Base-by-base conservation (phyloP, 2,329 filamentous ascomycete species). In the Fusarium sp. region DNA sequence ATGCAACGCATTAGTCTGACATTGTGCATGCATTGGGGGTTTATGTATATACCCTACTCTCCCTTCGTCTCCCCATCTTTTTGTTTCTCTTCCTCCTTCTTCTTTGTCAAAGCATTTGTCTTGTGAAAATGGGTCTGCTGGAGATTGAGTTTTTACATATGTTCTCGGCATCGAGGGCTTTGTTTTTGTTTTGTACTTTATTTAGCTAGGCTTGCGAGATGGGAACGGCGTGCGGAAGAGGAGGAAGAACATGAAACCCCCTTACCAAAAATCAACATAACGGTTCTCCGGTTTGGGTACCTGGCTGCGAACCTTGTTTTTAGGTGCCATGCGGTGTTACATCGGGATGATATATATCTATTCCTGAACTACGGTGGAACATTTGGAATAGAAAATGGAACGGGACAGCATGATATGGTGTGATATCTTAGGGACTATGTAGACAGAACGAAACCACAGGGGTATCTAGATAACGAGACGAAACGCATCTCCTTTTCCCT, bases 321-420 rank as follows among this genome's bases (percentile, higher is more conserved):
- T 33, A 52, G 58, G 64, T 64, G 69, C 43, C 60, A 76, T 76
- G 76, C 53, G 62, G 75, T 78, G 73, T 76, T 71, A 78, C 73
- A 42, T 76, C 73, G 75, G 76, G 57, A 73, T 42, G 62, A 64
- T 64, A 64, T 53, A 46, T 69, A 52, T 57, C n/a, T 64, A 60
- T 52, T 63, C 50, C 47, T 62, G 54, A 43, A 23, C 33, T 52
- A 46, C 19, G 53, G 63, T 32, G 44, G 61, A 40, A 54, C 28
- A 32, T 56, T 43, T 54, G 66, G 65, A 30, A 64, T 73, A 67
- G 62, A 73, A 54, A 62, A 50, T 63, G 60, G 54, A 52, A 67
- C 15, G 35, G 40, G 44, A 58, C 18, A 52, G 50, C 32, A 60
- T 69, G 56, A 25, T 38, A 35, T 18, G 49, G 35, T 53, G 58